phyloP scores from a whole-genome alignment of 1,284 basidiomycete genomes.

The Papiliotrema laurentii region DNA sequence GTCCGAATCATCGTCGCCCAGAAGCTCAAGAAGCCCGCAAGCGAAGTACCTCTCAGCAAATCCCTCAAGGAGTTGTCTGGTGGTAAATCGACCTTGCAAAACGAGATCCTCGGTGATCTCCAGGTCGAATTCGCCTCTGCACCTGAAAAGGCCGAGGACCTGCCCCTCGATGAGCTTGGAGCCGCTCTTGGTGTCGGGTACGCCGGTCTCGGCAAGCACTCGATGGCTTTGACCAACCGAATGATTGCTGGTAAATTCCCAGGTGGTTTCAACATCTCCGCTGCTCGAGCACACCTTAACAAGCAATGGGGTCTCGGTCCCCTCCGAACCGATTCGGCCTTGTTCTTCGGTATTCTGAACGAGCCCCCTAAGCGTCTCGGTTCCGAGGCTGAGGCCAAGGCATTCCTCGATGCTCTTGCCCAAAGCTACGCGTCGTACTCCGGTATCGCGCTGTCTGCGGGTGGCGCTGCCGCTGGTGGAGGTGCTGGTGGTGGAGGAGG shows the following conservation, averaged over 20 bases:
- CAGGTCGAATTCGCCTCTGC: conserved; percentile 85
- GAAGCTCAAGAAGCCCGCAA: conserved; percentile 92
- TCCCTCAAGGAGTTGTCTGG: conserved; percentile 98
- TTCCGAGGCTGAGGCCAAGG: conserved; percentile 86
- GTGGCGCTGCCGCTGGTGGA: conserved; percentile 59
- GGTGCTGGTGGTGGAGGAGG: conserved; percentile 61
- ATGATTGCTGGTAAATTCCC: conserved; percentile 96
- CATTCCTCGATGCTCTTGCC: conserved; percentile 86
- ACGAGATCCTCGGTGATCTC: conserved; percentile 91
- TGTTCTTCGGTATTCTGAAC: conserved; percentile 83
- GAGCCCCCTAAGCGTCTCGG: conserved; percentile 92
- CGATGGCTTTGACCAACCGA: conserved; percentile 84
- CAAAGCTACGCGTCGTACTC: conserved; percentile 77
- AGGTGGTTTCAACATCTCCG: conserved; percentile 93
- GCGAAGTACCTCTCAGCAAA: conserved; percentile 86
- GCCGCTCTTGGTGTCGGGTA: conserved; percentile 77
- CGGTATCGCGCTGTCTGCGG: conserved; percentile 74
- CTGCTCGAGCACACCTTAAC: conserved; percentile 82
- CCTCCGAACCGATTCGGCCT: conserved; percentile 80
- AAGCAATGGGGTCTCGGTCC: conserved; percentile 94
- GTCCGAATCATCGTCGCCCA: conserved; percentile 87
- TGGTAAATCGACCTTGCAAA: conserved; percentile 96
- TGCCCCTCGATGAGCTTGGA: conserved; percentile 92
- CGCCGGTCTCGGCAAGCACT: conserved; percentile 86
- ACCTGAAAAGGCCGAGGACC: conserved; percentile 96